Conservation (phyloP, 352 stramenopile species). For the Discostella stelligera region DNA sequence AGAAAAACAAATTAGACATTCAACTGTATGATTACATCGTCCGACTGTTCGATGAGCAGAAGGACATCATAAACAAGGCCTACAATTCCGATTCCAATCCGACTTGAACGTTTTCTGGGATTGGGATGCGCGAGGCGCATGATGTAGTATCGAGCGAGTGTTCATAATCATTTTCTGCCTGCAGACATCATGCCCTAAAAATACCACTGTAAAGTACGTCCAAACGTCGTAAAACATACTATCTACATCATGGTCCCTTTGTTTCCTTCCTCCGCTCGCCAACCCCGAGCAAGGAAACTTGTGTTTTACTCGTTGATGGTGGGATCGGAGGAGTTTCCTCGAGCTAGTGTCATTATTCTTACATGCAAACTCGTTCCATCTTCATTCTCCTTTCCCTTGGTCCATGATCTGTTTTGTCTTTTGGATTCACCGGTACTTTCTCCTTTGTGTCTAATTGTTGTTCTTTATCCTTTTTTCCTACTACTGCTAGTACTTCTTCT, state of each 20-base stretch:
- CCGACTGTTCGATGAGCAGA: slow-evolving; percentile 31
- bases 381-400: not conserved
- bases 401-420: not conserved
- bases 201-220: no score
- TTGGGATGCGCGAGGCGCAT: not conserved
- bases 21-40: slow-evolving; percentile 31
- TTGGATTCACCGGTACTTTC: not conserved
- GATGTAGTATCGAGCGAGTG: no score
- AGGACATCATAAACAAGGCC: slow-evolving; percentile 10
- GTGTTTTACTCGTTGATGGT: no score
- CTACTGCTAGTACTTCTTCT: not conserved
- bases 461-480: no score
- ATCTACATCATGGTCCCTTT: no score
- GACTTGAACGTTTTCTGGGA: not conserved
- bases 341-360: not conserved
- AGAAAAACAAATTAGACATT: slow-evolving; percentile 30
- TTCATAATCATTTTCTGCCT: no score
- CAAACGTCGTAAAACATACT: no score
- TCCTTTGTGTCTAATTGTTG: no score
- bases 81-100: not conserved
- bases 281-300: no score
- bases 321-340: no score
- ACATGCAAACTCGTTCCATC: not conserved
- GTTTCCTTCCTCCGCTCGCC: no score
- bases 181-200: no score